phyloP scores from a whole-genome alignment of 129 eudicot genomes.

The sunflower (Helianthus annuus) region DNA sequence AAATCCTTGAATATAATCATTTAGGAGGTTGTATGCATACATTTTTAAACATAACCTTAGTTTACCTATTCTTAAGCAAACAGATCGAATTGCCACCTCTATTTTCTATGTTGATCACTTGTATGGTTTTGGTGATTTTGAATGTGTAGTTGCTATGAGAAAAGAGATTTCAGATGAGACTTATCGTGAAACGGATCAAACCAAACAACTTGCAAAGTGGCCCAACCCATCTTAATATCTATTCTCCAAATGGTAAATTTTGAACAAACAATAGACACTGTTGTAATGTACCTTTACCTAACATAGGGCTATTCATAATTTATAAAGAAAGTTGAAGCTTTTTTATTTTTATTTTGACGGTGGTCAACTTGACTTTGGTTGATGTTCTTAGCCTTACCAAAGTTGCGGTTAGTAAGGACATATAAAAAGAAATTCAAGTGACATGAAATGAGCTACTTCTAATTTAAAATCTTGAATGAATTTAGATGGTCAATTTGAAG shows the following conservation, averaged over 20 bases:
- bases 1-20: no score
- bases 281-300: neutral
- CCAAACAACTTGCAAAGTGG: slow-evolving; percentile 51
- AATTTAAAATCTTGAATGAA: slow-evolving; percentile 14
- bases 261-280: neutral
- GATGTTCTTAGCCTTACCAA: slow-evolving; percentile 62
- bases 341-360: slow-evolving; percentile 33
- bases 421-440: neutral
- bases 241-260: slow-evolving; percentile 48
- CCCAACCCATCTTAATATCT: slow-evolving; percentile 55
- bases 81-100: no score
- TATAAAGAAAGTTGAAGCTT: neutral
- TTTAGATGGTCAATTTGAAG: slow-evolving; percentile 54
- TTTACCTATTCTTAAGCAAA: no score
- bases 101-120: no score
- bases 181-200: slow-evolving; percentile 48
- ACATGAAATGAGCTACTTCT: slow-evolving; percentile 2
- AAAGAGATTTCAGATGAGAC: slow-evolving; percentile 54
- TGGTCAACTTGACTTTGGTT: slow-evolving; percentile 53
- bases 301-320: neutral
- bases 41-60: no score
- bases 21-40: no score
- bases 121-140: neutral
- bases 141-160: slow-evolving; percentile 41
- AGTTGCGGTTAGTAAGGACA: slow-evolving; percentile 55